These are phyloP conservation scores for Glebionis coronaria DNA, from an alignment of 129 eudicot species.

Conservation along the genomic window DNA sequence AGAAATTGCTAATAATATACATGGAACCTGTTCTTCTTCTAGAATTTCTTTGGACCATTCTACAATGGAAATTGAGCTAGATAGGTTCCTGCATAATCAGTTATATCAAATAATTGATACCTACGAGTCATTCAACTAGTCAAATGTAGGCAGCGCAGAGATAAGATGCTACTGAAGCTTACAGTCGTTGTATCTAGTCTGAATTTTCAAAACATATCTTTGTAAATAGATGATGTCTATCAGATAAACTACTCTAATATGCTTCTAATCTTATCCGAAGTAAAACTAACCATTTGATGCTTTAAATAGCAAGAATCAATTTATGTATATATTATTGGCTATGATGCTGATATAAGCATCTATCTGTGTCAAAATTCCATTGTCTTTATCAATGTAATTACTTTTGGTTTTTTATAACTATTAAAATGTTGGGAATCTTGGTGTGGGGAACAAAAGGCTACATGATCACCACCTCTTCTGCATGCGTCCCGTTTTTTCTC, in stretches of 20 bases:
- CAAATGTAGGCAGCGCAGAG: slow-evolving; percentile 17
- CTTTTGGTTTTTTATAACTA: slow-evolving; percentile 22
- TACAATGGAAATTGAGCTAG: slow-evolving; percentile 13
- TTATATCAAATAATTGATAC: neutral
- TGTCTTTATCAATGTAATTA: slow-evolving; percentile 18
- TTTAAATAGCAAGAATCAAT: slow-evolving; percentile 29
- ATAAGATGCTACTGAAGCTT: slow-evolving; percentile 7
- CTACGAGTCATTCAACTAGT: slow-evolving; percentile 18
- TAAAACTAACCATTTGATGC: slow-evolving; percentile 29
- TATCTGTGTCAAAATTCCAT: slow-evolving; percentile 25
- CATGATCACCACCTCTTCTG: slow-evolving; percentile 28
- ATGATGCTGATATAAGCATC: slow-evolving; percentile 37
- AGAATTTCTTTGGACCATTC: too few relatives aligned
- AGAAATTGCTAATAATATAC: neutral
- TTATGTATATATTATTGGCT: slow-evolving; percentile 27
- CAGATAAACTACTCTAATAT: slow-evolving; percentile 24
- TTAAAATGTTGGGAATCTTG: slow-evolving; percentile 30
- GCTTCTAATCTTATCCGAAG: slow-evolving; percentile 20
- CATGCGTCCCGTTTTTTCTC: slow-evolving; percentile 1
- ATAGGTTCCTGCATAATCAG: slow-evolving; percentile 12
- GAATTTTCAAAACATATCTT: slow-evolving; percentile 13
- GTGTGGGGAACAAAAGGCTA: slow-evolving; percentile 27
- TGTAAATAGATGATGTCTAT: slow-evolving; percentile 17
- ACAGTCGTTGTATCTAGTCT: slow-evolving; percentile 9
- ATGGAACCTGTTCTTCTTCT: slow-evolving; percentile 9